Evolutionary conservation across 2,329 filamentous ascomycete genomes (phyloP).

Genomic region (Arthrobotrys sinensis): DNA sequence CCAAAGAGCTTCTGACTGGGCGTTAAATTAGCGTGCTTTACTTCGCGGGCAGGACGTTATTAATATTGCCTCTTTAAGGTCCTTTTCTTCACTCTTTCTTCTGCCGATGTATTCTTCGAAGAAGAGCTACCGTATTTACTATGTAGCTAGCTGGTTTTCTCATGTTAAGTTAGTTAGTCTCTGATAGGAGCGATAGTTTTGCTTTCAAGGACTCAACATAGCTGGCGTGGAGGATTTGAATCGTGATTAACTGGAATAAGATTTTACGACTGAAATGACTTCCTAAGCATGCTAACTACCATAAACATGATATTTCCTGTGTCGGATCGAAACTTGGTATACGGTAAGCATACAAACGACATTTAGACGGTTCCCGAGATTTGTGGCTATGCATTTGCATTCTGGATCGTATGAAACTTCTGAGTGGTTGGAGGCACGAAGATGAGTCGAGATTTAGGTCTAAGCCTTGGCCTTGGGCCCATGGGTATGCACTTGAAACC

Average conservation of each 20-base stretch:
- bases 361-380: too few relatives aligned
- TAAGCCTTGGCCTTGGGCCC: too few relatives aligned
- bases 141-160: slow-evolving; percentile 15
- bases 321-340: too few relatives aligned
- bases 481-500: too few relatives aligned
- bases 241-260: not conserved
- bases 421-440: too few relatives aligned
- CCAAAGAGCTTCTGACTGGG: not conserved
- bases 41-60: not conserved
- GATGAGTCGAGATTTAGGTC: too few relatives aligned
- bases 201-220: slow-evolving; percentile 1
- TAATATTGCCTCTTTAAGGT: not conserved
- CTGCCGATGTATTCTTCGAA: not conserved
- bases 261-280: too few relatives aligned
- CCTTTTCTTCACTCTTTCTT: not conserved
- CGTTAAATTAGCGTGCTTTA: not conserved
- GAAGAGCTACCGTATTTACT: not conserved
- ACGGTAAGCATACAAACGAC: too few relatives aligned
- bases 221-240: not conserved
- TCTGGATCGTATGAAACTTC: too few relatives aligned
- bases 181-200: not conserved
- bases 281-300: too few relatives aligned
- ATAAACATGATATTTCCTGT: too few relatives aligned
- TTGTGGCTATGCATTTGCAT: too few relatives aligned
- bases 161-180: slow-evolving; percentile 10